Percentiles rank a stretch among this genome's conserved stretches.
Conservation (phyloP, 2,329 filamentous ascomycete species). For the Penicillium nordicum region DNA sequence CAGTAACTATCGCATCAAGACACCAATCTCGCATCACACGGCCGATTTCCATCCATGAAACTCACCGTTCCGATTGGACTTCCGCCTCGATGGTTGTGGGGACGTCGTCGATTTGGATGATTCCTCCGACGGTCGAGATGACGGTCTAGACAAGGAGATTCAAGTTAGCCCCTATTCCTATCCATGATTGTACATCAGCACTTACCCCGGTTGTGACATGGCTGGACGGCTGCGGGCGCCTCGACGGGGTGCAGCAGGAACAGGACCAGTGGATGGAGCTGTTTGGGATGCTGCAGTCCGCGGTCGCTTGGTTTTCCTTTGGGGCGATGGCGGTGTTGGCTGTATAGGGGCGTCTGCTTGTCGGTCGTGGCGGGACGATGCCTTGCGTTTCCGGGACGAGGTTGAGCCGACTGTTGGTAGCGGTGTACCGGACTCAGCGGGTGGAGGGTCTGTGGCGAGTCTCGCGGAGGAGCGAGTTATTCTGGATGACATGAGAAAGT, state of each 20-base stretch:
- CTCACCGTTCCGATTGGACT: constrained; percentile 70
- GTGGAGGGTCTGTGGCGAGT: constrained; percentile 66
- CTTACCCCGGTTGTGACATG: constrained; percentile 45
- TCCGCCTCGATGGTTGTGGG: constrained; percentile 66
- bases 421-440: constrained; percentile 41
- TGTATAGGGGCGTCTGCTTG: constrained; percentile 37
- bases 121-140: constrained; percentile 63
- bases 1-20: background rate
- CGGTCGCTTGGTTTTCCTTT: constrained; percentile 67
- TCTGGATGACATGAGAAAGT: constrained; percentile 89
- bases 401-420: constrained; percentile 43
- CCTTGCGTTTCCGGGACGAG: constrained; percentile 73
- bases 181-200: constrained; percentile 14
- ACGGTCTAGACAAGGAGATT: constrained; percentile 49
- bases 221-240: constrained; percentile 33
- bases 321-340: constrained; percentile 31
- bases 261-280: constrained; percentile 38
- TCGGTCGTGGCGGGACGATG: constrained; percentile 51
- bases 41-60: constrained; percentile 21
- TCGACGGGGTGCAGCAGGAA: constrained; percentile 45
- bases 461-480: constrained; percentile 92
- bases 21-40: background rate
- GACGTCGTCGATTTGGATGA: constrained; percentile 54
- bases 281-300: constrained; percentile 56
- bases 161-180: background rate